Base-by-base conservation (phyloP, 2,329 filamentous ascomycete species). In the Cyphellophora europaea region DNA sequence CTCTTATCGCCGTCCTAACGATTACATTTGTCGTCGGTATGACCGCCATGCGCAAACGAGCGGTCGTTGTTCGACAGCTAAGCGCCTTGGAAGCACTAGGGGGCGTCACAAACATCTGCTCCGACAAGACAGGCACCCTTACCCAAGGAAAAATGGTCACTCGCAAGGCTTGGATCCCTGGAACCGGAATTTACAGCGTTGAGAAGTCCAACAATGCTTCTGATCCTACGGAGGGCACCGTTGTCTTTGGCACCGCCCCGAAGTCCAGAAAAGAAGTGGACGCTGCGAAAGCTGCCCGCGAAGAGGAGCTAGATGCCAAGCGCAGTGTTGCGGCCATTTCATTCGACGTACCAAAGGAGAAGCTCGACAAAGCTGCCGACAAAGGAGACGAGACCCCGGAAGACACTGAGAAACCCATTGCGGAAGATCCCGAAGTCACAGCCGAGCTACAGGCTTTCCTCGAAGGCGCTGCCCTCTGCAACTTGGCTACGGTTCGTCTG, bases 131-230 rank as follows among this genome's bases (percentile, higher is more conserved):
- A 21, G 71, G 71, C 4, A 74, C 71, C 3, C 51, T 69, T 30
- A 69, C 65, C 3, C 65, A 68, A 47, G 65, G 71, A 13, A 72
- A 72, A 43, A 77, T 77, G 73, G 66, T 77, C n/a, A 67, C 71
- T 5, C 63, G 70, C 27, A 72, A 71, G 42, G 69, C 66, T 1
- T 74, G 71, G 67, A 61, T 77, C 11, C 71, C 71, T 3, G 62
- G 61, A 11, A 57, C 62, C 17, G 70, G 71, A 3, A 65, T 65
- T 12, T 65, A 73, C 51, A 66, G 61, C 2, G 61, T 78, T 18
- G 59, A 66, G 30, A 59, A 69, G 31, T 69, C 67, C 14, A 66
- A 63, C 25, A 63, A 73, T 39, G 69, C 72, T 2, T 68, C 64
- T 33, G 62, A 77, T 43, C 74, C 74, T 1, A 74, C 68, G 1